Percentiles rank a stretch among this genome's conserved stretches.
These are phyloP conservation scores for Cylindricascospora bacillispora DNA, from an alignment of 1,139 yeast species.

Conservation along the genomic window DNA sequence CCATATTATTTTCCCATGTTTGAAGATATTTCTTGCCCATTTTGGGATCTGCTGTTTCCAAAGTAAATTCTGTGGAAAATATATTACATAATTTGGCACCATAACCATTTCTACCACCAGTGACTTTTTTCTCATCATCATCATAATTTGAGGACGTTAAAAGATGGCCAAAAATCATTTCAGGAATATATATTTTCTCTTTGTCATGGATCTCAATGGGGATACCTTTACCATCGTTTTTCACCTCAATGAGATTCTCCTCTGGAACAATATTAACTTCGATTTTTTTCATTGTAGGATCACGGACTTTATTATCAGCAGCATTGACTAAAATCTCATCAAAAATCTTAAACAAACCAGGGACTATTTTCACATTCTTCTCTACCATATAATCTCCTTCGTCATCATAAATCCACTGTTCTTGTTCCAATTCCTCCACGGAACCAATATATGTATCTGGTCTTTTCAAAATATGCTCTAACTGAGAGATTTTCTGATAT, in stretches of 20 bases:
- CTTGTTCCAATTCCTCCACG: conserved; percentile 65
- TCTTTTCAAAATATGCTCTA: conserved; percentile 91
- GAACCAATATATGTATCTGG: conserved; percentile 98
- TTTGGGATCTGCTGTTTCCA: conserved; percentile 79
- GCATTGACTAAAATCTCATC: conserved; percentile 97
- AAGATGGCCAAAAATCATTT: conserved; percentile 88
- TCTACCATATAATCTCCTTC: conserved; percentile 59
- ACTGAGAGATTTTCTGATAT: conserved; percentile 85
- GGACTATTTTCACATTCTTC: conserved; percentile 68
- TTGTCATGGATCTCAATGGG: conserved; percentile 90
- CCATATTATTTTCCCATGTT: conserved; percentile 83
- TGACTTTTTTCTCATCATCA: conserved; percentile 87
- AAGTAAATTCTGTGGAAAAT: conserved; percentile 72
- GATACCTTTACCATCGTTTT: conserved; percentile 91
- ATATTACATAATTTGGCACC: conserved; percentile 96
- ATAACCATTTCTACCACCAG: conserved; percentile 98
- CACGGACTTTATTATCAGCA: conserved; percentile 96
- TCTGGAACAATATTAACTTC: conserved; percentile 72
- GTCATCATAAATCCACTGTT: conserved; percentile 78
- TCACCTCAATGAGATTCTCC: conserved; percentile 60
- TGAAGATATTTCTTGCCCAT: conserved; percentile 58
- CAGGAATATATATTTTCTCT: conserved; percentile 90
- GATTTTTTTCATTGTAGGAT: conserved; percentile 75
- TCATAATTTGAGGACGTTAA: conserved; percentile 94
- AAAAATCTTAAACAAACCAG: conserved; percentile 91